Evolutionary conservation across 352 stramenopile genomes (phyloP), one percentile per base, ranked within the genome.

Genomic region (Globisporangium uncinulatum): DNA sequence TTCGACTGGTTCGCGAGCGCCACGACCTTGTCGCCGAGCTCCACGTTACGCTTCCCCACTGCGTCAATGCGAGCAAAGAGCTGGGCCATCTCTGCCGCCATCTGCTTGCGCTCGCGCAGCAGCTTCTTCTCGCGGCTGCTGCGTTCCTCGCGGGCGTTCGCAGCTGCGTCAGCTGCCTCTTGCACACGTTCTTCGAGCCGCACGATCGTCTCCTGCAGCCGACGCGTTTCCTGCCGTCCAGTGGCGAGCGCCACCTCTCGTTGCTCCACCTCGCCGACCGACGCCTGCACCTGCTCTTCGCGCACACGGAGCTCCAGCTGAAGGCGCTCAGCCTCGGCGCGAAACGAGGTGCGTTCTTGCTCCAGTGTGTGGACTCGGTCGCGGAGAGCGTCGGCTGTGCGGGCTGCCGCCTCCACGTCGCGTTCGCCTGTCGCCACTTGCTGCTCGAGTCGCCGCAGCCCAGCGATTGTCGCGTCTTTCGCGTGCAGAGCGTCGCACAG

Each of bases 1-100:
- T 88, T 88, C 15, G 76, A 62, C 51, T 88, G 72, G 44, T 86
- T 71, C 15, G 70, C 72, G 34, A 89, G 55, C 19, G 52, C 36
- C 13, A 86, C 70, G 17, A 91, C 67, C 39, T 89, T 87, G 34
- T 89, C 71, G 19, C 78, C 78, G 0, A 91, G 52, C 21, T 86
- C 69, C 6, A 69, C 57, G 51, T 91, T 91, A 20, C 68, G 74
- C n/a, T 70, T 61, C 1, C 67, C 65, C 24, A 71, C 73, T 37
- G 53, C 67, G 39, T 89, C 78, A 48, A 91, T 87, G 14, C 78
- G 74, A 24, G 59, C 19, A 32, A 88, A 67, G 31, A 91, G 54
- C 36, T 81, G 63, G 21, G 49, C 32, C 46, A 89, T 73, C 9
- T 89, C 72, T 4, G 58, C 50, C 54, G 87, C 76, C 50, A 91